These are phyloP conservation scores for Rosellinia necatrix DNA, from an alignment of 2,329 filamentous ascomycete genomes.

Conservation along the genomic window DNA sequence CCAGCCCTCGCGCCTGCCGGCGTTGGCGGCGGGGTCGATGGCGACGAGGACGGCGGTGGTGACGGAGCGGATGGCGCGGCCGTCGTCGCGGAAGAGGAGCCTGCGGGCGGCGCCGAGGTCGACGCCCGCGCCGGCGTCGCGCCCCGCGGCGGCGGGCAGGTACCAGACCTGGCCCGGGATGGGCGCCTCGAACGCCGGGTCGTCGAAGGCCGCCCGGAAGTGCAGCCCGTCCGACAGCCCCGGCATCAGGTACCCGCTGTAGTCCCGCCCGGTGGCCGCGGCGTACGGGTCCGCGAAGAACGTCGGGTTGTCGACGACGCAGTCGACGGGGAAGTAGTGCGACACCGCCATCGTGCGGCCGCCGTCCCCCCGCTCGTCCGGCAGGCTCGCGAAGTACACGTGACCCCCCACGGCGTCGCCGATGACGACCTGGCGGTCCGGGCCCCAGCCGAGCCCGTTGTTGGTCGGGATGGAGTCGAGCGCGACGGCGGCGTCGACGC, in stretches of 20 bases:
- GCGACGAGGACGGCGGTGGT: constrained; percentile 59
- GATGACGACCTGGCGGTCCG: constrained; percentile 48
- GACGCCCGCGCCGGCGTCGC: constrained; percentile 12
- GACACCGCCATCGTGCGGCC: constrained; percentile 46
- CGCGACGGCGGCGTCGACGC: constrained; percentile 50
- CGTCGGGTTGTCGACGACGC: constrained; percentile 60
- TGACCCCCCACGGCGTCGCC: constrained; percentile 50
- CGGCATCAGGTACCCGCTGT: constrained; percentile 58
- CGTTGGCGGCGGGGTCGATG: constrained; percentile 52
- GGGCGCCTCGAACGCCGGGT: constrained; percentile 46
- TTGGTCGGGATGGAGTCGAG: constrained; percentile 54
- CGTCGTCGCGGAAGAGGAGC: constrained; percentile 63
- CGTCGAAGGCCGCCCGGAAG: constrained; percentile 39
- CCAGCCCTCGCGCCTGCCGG: constrained; percentile 55
- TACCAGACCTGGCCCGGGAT: constrained; percentile 52
- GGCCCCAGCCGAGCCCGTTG: constrained; percentile 61
- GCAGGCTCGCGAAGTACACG: constrained; percentile 49
- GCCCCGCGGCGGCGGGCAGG: constrained; percentile 24
- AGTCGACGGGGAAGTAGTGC: constrained; percentile 50
- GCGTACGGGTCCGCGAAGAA: constrained; percentile 61
- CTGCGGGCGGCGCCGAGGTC: constrained; percentile 43
- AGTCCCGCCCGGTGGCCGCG: constrained; percentile 45
- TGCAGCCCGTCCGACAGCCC: constrained; percentile 51
- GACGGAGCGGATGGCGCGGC: constrained; percentile 51
- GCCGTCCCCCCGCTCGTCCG: constrained; percentile 25